phyloP scores from a whole-genome alignment of 306 rosid genomes.

The Senna siamea region DNA sequence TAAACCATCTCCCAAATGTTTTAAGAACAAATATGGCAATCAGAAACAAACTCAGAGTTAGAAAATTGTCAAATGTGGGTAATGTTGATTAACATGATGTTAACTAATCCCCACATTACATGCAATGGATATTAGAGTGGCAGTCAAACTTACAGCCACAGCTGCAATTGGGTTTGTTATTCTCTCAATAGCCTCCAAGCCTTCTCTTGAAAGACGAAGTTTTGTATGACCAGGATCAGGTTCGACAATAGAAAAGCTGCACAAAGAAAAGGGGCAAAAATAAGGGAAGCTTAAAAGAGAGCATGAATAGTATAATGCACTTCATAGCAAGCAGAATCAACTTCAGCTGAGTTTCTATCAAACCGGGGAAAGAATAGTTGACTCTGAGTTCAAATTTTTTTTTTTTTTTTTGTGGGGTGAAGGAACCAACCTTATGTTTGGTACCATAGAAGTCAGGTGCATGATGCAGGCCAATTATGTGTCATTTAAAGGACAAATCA shows the following conservation, averaged over 20 bases:
- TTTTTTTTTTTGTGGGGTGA: no score
- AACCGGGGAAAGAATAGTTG: neutral
- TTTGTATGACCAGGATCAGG: slow-evolving; percentile 94
- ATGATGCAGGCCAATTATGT: neutral
- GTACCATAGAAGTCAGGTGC: neutral
- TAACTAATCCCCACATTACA: slow-evolving; percentile 8
- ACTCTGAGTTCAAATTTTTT: neutral
- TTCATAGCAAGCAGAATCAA: slow-evolving; percentile 22
- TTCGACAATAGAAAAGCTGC: slow-evolving; percentile 90
- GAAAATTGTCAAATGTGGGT: slow-evolving; percentile 19
- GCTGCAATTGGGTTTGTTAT: slow-evolving; percentile 87
- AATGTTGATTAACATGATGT: slow-evolving; percentile 10
- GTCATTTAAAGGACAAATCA: neutral
- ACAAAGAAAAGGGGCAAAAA: slow-evolving; percentile 37
- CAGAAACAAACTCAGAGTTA: neutral
- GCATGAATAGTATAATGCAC: neutral
- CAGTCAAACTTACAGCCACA: slow-evolving; percentile 71
- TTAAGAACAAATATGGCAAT: slow-evolving; percentile 8
- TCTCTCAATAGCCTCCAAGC: slow-evolving; percentile 83
- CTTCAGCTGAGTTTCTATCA: neutral
- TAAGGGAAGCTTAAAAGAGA: slow-evolving; percentile 12
- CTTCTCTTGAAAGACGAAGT: slow-evolving; percentile 88
- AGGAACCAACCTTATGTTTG: neutral
- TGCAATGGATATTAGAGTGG: slow-evolving; percentile 22
- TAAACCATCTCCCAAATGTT: slow-evolving; percentile 8